phyloP scores from a whole-genome alignment of 768 basidiomycete genomes.

The Lactarius sanguifluus region DNA sequence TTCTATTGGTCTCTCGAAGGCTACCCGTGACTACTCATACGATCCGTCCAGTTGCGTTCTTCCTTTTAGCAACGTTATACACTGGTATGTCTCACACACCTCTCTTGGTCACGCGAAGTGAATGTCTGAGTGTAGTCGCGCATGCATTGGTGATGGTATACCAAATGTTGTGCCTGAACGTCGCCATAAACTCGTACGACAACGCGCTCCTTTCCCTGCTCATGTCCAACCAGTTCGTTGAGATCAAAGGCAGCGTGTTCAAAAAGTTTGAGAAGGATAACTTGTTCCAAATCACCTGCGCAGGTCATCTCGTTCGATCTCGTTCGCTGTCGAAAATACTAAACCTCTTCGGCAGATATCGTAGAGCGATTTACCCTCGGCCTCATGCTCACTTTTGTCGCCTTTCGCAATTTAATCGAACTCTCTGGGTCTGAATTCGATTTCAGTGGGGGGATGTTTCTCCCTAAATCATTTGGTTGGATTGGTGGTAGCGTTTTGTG shows the following conservation, averaged over 20 bases:
- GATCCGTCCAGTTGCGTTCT: conserved; percentile 81
- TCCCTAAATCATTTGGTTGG: conserved; percentile 86
- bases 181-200: conserved; percentile 98
- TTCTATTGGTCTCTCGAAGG: conserved; percentile 67
- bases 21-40: conserved; percentile 60
- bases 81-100: conserved; percentile 54
- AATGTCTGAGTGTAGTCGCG: conserved; percentile 51
- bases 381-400: conserved; percentile 88
- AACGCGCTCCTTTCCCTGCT: conserved; percentile 91
- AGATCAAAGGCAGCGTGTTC: conserved; percentile 99
- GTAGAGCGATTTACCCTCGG: conserved; percentile 94
- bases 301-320: conserved; percentile 52
- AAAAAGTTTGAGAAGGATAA: conserved; percentile 99
- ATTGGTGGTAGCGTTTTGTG: conserved; percentile 74
- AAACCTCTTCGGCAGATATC: conserved; percentile 60
- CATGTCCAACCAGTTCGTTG: conserved; percentile 97
- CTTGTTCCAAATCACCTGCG: conserved; percentile 97
- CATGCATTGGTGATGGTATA: conserved; percentile 97
- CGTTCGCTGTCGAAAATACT: neutral
- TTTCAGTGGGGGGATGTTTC: conserved; percentile 63
- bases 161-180: conserved; percentile 91
- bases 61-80: conserved; percentile 78
- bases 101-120: neutral
- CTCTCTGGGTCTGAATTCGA: conserved; percentile 88
- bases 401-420: conserved; percentile 93